Percentiles rank a stretch among this genome's conserved stretches.
Conservation (phyloP, 768 basidiomycete genomes). For the Russula ochroleuca region DNA sequence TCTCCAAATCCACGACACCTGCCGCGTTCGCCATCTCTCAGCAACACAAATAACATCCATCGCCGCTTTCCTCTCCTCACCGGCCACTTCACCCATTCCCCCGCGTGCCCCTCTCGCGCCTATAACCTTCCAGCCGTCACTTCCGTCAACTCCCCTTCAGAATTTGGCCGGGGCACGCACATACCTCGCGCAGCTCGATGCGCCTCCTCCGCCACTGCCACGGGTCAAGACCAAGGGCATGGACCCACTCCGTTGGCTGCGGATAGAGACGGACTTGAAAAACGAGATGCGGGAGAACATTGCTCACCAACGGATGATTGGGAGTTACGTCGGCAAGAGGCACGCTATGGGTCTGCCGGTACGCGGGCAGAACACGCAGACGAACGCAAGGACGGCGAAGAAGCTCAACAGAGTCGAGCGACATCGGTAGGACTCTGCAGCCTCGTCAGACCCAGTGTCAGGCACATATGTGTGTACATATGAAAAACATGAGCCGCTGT, state of each 20-base stretch:
- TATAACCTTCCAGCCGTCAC: slow-evolving; percentile 47
- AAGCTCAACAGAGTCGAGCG: slow-evolving; percentile 86
- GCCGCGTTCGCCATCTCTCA: slow-evolving; percentile 76
- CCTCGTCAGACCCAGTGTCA: background rate
- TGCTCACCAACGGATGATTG: slow-evolving; percentile 88
- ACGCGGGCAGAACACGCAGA: slow-evolving; percentile 88
- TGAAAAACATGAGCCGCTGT: background rate
- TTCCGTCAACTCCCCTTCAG: slow-evolving; percentile 38
- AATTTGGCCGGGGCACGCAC: slow-evolving; percentile 29
- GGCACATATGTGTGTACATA: background rate
- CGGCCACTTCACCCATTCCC: slow-evolving; percentile 65
- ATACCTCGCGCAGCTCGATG: slow-evolving; percentile 4
- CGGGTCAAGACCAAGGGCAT: slow-evolving; percentile 26
- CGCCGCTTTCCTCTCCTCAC: slow-evolving; percentile 92
- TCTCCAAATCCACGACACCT: slow-evolving; percentile 83
- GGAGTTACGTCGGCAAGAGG: slow-evolving; percentile 87
- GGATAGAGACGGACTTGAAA: slow-evolving; percentile 84
- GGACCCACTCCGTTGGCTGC: slow-evolving; percentile 70
- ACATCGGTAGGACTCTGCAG: slow-evolving; percentile 33
- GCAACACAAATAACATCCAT: slow-evolving; percentile 85
- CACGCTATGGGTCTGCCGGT: slow-evolving; percentile 94
- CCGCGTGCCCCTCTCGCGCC: slow-evolving; percentile 64
- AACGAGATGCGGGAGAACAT: slow-evolving; percentile 86
- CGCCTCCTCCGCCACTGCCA: slow-evolving; percentile 10
- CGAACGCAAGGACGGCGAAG: slow-evolving; percentile 85